Conservation (phyloP, 2,329 filamentous ascomycete genomes). For the Pseudocercospora fijiensis region DNA sequence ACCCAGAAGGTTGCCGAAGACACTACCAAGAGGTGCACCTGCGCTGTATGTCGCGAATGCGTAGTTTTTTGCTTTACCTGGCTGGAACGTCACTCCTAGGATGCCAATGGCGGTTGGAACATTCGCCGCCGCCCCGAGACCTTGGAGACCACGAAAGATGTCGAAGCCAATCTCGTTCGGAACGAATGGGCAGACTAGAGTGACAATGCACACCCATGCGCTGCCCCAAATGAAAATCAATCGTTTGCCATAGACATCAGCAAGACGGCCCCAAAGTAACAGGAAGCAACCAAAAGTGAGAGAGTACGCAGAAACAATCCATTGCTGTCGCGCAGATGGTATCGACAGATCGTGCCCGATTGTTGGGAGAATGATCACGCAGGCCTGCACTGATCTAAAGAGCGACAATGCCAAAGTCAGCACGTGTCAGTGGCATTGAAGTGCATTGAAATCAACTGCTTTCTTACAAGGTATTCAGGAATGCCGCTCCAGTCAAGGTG, state of each 20-base stretch:
- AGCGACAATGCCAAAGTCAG: neutral
- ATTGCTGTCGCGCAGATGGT: conserved; percentile 44
- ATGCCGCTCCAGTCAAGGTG: conserved; percentile 35
- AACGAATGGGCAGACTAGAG: conserved; percentile 62
- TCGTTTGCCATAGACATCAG: conserved; percentile 66
- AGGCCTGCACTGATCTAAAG: conserved; percentile 32
- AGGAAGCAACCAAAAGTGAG: conserved; percentile 68
- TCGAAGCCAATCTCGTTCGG: conserved; percentile 68
- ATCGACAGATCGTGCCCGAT: conserved; percentile 37
- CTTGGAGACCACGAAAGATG: conserved; percentile 65
- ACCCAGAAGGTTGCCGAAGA: conserved; percentile 64
- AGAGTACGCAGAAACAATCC: conserved; percentile 66
- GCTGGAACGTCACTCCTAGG: conserved; percentile 64
- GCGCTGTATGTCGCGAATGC: conserved; percentile 65
- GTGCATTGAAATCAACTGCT: neutral
- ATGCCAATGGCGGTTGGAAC: conserved; percentile 71
- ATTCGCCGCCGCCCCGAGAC: conserved; percentile 67
- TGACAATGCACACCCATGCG: conserved; percentile 60
- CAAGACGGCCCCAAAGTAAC: conserved; percentile 65
- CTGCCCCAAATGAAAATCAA: conserved; percentile 65
- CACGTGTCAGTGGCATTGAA: neutral
- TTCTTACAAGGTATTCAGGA: conserved; percentile 35
- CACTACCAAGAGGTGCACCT: conserved; percentile 63
- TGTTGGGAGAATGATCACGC: conserved; percentile 38
- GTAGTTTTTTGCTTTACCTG: conserved; percentile 68